Evolutionary conservation across 2,329 filamentous ascomycete species (phyloP).

Genomic region (Dothidotthia symphoricarpi): DNA sequence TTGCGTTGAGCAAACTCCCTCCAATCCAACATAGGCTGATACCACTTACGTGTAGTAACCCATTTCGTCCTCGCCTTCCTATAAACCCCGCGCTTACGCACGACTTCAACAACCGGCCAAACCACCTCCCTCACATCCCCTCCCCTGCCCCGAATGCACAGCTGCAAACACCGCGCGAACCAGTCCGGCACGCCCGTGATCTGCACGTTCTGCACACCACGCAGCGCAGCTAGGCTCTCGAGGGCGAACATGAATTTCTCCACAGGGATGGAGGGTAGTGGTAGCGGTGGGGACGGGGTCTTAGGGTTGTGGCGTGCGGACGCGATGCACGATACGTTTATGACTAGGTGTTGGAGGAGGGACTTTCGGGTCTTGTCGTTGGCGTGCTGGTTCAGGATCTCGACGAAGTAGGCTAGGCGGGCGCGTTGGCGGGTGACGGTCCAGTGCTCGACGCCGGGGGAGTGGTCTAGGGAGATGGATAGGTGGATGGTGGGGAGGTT

Average conservation of each 20-base stretch:
- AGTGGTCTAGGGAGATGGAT: conserved; percentile 1
- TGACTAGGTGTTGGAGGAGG: conserved; percentile 13
- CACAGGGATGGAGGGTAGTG: neutral
- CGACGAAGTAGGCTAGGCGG: conserved; percentile 21
- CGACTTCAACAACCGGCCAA: no score
- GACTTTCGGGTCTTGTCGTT: conserved; percentile 17
- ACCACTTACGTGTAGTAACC: conserved; percentile 17
- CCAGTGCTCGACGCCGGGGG: conserved; percentile 14
- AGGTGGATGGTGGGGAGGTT: conserved; percentile 15
- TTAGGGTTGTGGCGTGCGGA: neutral
- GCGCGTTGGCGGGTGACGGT: conserved; percentile 14
- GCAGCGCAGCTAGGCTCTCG: conserved; percentile 16
- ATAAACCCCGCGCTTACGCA: no score
- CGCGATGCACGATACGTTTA: conserved; percentile 2
- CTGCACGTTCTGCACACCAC: conserved; percentile 17
- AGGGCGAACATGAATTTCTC: conserved; percentile 19
- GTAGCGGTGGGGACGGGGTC: neutral
- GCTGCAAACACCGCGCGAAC: conserved; percentile 20
- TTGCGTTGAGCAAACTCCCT: conserved; percentile 25
- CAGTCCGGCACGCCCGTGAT: conserved; percentile 18
- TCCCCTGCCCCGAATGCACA: conserved; percentile 21
- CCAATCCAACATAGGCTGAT: conserved; percentile 24
- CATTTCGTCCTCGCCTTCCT: no score
- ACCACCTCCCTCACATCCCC: no score
- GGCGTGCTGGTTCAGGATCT: conserved; percentile 19